These are phyloP conservation scores for Phaeomoniella chlamydospora DNA, from an alignment of 2,329 filamentous ascomycete genomes.

Conservation along the genomic window DNA sequence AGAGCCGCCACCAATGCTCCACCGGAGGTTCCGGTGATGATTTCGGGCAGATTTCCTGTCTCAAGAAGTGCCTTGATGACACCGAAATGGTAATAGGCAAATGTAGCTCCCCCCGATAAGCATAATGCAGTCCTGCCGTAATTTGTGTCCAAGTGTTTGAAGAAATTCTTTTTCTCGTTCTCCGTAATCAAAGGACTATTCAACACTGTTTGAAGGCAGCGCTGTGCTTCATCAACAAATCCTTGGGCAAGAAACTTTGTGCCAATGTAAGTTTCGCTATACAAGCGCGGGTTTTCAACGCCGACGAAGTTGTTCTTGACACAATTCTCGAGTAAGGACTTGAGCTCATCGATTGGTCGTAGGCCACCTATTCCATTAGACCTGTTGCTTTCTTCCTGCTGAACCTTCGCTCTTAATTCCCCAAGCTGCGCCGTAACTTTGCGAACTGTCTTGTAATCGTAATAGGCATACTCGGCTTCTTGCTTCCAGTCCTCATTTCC, in stretches of 20 bases:
- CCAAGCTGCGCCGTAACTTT: constrained; percentile 63
- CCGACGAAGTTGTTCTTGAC: constrained; percentile 97
- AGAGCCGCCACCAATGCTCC: constrained; percentile 81
- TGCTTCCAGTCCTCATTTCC: constrained; percentile 47
- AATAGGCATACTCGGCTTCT: constrained; percentile 53
- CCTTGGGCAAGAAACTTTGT: constrained; percentile 91
- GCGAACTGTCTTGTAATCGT: constrained; percentile 72
- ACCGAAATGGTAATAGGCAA: constrained; percentile 94
- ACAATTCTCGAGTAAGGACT: constrained; percentile 67
- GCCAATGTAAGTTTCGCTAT: constrained; percentile 93
- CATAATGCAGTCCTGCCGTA: constrained; percentile 87
- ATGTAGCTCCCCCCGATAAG: constrained; percentile 81
- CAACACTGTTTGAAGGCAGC: constrained; percentile 51
- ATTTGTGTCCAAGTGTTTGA: constrained; percentile 81
- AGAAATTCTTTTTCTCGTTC: constrained; percentile 65
- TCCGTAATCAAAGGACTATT: constrained; percentile 50
- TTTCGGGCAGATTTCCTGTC: constrained; percentile 70
- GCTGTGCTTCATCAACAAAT: constrained; percentile 59
- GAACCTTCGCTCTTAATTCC: constrained; percentile 24
- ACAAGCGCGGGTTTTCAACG: constrained; percentile 84
- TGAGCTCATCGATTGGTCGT: constrained; percentile 56
- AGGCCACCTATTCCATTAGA: constrained; percentile 9
- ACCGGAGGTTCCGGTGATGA: constrained; percentile 92
- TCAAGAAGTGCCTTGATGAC: constrained; percentile 83
- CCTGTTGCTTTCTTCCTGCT: constrained; percentile 17